phyloP scores from a whole-genome alignment of 2,329 filamentous ascomycete genomes.

The Talaromyces sp. region DNA sequence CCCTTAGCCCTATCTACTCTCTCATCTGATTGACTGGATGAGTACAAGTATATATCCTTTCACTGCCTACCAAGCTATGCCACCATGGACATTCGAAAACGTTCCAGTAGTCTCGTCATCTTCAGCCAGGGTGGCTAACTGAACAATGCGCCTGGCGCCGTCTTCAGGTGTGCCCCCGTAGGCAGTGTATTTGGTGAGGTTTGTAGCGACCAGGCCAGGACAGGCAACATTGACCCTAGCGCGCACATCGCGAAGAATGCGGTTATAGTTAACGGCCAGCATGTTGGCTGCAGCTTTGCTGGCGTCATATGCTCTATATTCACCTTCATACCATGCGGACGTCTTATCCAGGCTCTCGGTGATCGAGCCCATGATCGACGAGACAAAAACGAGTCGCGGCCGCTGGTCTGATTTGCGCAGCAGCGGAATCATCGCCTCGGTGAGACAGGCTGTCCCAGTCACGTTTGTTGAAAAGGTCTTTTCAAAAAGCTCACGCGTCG shows the following conservation, averaged over 20 bases:
- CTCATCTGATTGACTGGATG: neutral
- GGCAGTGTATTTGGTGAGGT: conserved; percentile 1
- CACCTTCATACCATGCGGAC: conserved; percentile 21
- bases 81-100: conserved; percentile 5
- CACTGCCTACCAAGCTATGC: conserved; percentile 1
- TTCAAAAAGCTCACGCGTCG: conserved; percentile 21
- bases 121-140: conserved; percentile 8
- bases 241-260: conserved; percentile 5
- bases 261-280: conserved; percentile 18
- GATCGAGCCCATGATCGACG: conserved; percentile 27
- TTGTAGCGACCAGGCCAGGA: conserved; percentile 9
- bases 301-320: conserved; percentile 33
- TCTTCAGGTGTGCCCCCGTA: conserved; percentile 1
- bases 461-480: conserved; percentile 27
- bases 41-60: neutral
- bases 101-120: conserved; percentile 10
- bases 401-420: conserved; percentile 17
- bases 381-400: conserved; percentile 29
- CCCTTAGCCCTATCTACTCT: neutral
- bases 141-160: conserved; percentile 8
- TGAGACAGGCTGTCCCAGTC: conserved; percentile 29
- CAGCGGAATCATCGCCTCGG: conserved; percentile 28
- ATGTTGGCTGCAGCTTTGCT: conserved; percentile 43
- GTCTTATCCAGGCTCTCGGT: conserved; percentile 22
- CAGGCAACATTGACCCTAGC: conserved; percentile 7